phyloP scores from a whole-genome alignment of 2,329 filamentous ascomycete genomes.

The Aspergillus hiratsukae region DNA sequence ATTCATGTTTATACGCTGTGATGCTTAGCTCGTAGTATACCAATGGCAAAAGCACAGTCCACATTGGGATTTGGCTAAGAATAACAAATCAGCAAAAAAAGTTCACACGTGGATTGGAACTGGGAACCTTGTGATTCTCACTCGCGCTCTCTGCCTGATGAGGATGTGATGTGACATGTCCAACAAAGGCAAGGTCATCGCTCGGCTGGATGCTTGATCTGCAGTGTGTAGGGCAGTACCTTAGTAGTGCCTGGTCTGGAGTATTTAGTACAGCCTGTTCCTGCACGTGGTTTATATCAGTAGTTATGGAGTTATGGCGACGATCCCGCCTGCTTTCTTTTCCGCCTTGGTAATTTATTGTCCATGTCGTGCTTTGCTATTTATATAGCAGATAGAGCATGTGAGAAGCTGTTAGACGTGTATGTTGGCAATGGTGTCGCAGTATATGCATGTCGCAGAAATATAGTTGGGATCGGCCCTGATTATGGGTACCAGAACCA shows the following conservation, averaged over 20 bases:
- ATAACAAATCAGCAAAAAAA: slow-evolving; percentile 7
- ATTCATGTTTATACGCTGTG: background rate
- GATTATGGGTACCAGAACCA: background rate
- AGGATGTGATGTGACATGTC: slow-evolving; percentile 17
- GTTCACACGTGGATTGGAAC: slow-evolving; percentile 34
- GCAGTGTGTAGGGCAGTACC: background rate
- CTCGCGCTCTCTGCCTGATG: slow-evolving; percentile 36
- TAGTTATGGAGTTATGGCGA: no score
- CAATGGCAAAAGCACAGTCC: background rate
- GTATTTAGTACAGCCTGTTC: background rate
- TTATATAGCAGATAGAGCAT: background rate
- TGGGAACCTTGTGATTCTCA: slow-evolving; percentile 36
- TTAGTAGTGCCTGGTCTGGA: background rate
- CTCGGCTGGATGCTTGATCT: background rate
- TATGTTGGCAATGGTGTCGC: background rate
- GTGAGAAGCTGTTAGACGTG: background rate
- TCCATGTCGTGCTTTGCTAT: no score
- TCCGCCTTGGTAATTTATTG: no score
- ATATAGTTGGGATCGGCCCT: background rate
- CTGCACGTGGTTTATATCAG: no score
- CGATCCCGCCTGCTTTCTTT: no score
- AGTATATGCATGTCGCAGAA: background rate
- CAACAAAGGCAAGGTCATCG: background rate
- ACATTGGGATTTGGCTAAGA: background rate
- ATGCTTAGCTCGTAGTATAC: background rate